Percentiles rank a stretch among this genome's conserved stretches.
phyloP scores from a whole-genome alignment of 306 rosid genomes.

The Amphicarpaea edgeworthii region DNA sequence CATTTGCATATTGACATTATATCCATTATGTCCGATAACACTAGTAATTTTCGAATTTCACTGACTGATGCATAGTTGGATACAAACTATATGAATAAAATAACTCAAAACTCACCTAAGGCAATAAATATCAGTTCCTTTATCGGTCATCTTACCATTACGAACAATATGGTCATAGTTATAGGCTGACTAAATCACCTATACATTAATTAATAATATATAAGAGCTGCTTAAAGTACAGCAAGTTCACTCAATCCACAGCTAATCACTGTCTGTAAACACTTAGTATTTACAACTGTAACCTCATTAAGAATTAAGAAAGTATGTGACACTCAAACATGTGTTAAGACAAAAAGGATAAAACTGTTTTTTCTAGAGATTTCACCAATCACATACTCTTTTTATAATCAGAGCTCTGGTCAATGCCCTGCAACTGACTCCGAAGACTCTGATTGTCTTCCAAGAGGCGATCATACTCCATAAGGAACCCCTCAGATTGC shows the following conservation, averaged over 20 bases:
- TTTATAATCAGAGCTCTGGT: conserved; percentile 59
- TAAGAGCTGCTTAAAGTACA: conserved; percentile 35
- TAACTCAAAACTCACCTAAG: not conserved
- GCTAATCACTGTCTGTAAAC: conserved; percentile 9
- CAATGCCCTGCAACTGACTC: conserved; percentile 74
- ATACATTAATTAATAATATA: conserved; percentile 3
- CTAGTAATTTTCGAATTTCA: conserved; percentile 12
- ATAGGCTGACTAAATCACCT: conserved; percentile 16
- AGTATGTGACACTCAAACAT: conserved; percentile 19
- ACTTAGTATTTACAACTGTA: conserved; percentile 30
- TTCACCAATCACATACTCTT: conserved; percentile 54
- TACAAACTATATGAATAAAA: not conserved
- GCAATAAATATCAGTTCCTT: conserved; percentile 3
- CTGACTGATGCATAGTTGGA: not conserved
- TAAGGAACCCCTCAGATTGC: conserved; percentile 85
- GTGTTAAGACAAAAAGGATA: conserved; percentile 30
- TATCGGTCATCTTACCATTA: not conserved
- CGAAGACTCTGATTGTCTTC: conserved; percentile 85
- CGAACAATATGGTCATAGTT: not conserved
- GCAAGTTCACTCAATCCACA: conserved; percentile 29
- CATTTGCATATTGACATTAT: too few species aligned
- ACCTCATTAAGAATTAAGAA: conserved; percentile 37
- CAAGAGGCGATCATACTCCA: conserved; percentile 86
- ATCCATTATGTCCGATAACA: too few species aligned
- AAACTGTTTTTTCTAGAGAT: conserved; percentile 31